These are phyloP conservation scores for Trichophyton rubrum DNA, from an alignment of 2,329 filamentous ascomycete species.

Conservation along the genomic window DNA sequence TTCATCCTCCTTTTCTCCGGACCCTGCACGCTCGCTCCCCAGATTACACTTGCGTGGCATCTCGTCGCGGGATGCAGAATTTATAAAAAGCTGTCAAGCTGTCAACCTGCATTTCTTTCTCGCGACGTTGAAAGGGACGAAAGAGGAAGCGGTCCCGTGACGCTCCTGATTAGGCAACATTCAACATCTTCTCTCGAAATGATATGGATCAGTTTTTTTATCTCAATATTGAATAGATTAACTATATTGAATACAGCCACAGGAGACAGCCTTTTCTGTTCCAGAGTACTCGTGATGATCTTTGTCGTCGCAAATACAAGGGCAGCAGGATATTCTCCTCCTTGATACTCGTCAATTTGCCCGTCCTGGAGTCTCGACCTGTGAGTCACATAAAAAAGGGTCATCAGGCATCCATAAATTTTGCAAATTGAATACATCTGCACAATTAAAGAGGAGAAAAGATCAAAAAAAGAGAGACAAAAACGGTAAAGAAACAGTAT, in stretches of 20 bases:
- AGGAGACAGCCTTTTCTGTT: not conserved
- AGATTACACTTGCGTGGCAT: no score
- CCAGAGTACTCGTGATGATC: not conserved
- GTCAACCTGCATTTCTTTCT: no score
- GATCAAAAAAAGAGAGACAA: not conserved
- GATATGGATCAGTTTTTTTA: no score
- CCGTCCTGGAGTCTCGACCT: not conserved
- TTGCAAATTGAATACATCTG: not conserved
- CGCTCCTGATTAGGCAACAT: not conserved
- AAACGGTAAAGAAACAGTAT: no score
- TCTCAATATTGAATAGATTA: not conserved
- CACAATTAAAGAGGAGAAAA: not conserved
- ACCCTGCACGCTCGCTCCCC: not conserved
- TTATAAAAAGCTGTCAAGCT: no score
- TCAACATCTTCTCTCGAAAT: not conserved
- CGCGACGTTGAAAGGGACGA: not conserved
- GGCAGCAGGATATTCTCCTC: conserved; percentile 1
- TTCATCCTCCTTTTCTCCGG: not conserved
- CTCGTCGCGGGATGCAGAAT: no score
- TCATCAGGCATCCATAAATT: not conserved
- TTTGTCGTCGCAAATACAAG: not conserved
- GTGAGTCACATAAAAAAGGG: not conserved
- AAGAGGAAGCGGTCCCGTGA: not conserved
- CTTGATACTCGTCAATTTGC: not conserved
- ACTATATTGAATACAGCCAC: not conserved